Base-by-base conservation (phyloP, 2,329 filamentous ascomycete genomes). In the Calonectria montana region DNA sequence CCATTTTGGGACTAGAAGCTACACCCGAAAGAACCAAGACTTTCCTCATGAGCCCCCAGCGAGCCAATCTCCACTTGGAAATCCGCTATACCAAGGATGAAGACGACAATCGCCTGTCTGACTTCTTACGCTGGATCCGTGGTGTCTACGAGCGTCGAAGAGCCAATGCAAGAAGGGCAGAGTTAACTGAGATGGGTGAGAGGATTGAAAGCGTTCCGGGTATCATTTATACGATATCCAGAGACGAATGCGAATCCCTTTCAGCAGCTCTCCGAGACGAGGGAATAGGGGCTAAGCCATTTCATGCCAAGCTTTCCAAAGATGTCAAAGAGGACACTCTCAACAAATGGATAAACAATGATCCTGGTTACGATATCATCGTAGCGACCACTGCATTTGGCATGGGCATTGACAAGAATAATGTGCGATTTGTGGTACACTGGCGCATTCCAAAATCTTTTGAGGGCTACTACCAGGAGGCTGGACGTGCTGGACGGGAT, bases 371-470 rank as follows among this genome's bases (percentile, higher is more conserved):
- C 84, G 95, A 97, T 81, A 91, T 98, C 61, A 96, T 98, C 72
- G 95, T 98, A 31, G 96, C 96, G 2, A 98, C 96, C 0, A 98
- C 95, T 1, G 96, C 96, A 0, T 98, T 98, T 79, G 96, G 96
- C 2, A 98, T 98, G 96, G 96, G 96, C 29, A 98, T 98, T 75
- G 96, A 98, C 83, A 98, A 98, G 83, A 92, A 97, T 65, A 93
- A 97, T 77, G 96, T 98, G 13, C 93, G 96, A 3, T 98, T 98
- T 78, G 96, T 98, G 1, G 92, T 97, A 2, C 96, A 98, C 83
- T 98, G 96, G 95, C 94, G 95, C 71, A 89, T 98, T 12, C 94
- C 96, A 12, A 97, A 97, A 80, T 97, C 94, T 3, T 98, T 98
- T 81, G 96, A 98, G 82, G 95, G 96, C 1, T 98, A 97, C 81